Conservation (phyloP, 306 rosid species). For the Gastrolobium villosum region DNA sequence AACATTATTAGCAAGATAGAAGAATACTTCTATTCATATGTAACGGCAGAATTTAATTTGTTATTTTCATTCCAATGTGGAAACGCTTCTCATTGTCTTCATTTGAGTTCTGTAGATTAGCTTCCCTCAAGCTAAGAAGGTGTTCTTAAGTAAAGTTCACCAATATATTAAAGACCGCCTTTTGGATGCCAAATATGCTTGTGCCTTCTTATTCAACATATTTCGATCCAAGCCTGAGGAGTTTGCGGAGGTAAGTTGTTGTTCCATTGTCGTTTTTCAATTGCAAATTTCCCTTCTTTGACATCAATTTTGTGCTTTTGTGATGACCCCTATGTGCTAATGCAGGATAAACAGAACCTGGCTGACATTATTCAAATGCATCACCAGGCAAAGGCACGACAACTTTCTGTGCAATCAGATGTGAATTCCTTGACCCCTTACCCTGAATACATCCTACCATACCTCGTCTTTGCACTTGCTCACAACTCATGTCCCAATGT, state of each 20-base stretch:
- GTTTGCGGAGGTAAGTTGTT: constrained; percentile 77
- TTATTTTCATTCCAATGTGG: constrained; percentile 42
- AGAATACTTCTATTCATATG: constrained; percentile 30
- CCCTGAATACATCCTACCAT: constrained; percentile 89
- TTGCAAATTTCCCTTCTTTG: constrained; percentile 40
- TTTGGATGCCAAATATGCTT: constrained; percentile 93
- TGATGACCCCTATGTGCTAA: constrained; percentile 47
- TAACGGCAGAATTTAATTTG: constrained; percentile 29
- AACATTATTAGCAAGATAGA: constrained; percentile 27
- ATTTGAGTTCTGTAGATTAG: constrained; percentile 68
- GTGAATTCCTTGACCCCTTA: constrained; percentile 69
- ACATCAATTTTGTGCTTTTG: constrained; percentile 37
- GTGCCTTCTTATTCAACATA: constrained; percentile 78
- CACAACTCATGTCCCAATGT: constrained; percentile 87
- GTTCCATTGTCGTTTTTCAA: constrained; percentile 19
- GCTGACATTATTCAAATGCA: constrained; percentile 91
- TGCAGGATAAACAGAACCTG: constrained; percentile 83
- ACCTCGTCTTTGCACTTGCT: constrained; percentile 88
- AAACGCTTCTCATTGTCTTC: constrained; percentile 50
- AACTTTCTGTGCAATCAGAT: constrained; percentile 73
- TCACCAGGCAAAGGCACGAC: constrained; percentile 82
- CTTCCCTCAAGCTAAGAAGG: constrained; percentile 82
- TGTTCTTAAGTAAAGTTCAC: constrained; percentile 80
- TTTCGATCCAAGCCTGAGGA: constrained; percentile 69
- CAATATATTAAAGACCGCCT: constrained; percentile 90